Conservation (phyloP, 2,329 filamentous ascomycete genomes). For the Colletotrichum coccodes region DNA sequence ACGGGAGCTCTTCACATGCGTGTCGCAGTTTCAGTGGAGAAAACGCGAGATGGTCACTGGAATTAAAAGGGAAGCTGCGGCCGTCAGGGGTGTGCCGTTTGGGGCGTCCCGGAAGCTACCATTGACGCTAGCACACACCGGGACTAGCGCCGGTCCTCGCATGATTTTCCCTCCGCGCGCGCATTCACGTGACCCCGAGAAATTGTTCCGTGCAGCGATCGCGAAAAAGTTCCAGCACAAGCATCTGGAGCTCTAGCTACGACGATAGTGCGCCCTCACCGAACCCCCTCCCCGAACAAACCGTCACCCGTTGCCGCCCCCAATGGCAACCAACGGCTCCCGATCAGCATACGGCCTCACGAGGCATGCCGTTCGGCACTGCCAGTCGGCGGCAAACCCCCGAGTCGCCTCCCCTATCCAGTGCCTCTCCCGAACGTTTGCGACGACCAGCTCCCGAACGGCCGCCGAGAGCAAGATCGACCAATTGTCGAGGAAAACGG, state of each 20-base stretch:
- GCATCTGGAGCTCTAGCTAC: slow-evolving; percentile 23
- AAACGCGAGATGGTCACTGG: background rate
- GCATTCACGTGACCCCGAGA: slow-evolving; percentile 30
- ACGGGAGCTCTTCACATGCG: slow-evolving; percentile 17
- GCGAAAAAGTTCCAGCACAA: slow-evolving; percentile 32
- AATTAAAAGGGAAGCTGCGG: background rate
- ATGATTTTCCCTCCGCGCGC: slow-evolving; percentile 24
- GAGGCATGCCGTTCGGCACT: slow-evolving; percentile 32
- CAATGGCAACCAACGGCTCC: slow-evolving; percentile 32
- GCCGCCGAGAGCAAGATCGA: slow-evolving; percentile 22
- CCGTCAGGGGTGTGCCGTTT: background rate
- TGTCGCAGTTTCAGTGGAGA: slow-evolving; percentile 17
- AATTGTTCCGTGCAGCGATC: slow-evolving; percentile 31
- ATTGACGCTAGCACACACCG: rapidly evolving
- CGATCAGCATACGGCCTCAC: slow-evolving; percentile 30
- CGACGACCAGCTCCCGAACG: slow-evolving; percentile 16
- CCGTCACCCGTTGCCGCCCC: slow-evolving; percentile 1
- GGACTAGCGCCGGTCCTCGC: slow-evolving; percentile 12
- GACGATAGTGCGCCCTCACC: slow-evolving; percentile 8
- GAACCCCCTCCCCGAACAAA: background rate
- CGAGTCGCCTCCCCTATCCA: slow-evolving; percentile 21
- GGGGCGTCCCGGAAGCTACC: background rate
- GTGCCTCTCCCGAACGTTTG: slow-evolving; percentile 24
- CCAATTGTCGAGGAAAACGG: slow-evolving; percentile 16
- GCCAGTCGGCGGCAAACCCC: slow-evolving; percentile 12